Evolutionary conservation across 345 rosid genomes (phyloP), one percentile per base, ranked within the genome.

Genomic region (Gossypium bickii): DNA sequence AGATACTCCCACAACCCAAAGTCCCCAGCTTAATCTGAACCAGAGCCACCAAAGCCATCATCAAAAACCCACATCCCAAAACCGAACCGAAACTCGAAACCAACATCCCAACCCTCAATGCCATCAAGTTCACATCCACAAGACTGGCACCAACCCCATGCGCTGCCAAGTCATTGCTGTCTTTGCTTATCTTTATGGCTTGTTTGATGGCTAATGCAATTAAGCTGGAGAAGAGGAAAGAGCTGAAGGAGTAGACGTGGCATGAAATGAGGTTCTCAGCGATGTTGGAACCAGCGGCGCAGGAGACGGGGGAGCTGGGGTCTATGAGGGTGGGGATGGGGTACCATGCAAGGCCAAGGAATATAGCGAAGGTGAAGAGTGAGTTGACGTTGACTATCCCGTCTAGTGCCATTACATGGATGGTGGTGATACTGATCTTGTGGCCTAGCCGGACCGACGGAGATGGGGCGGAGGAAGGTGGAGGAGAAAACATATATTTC

Each of bases 211-310:
- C 91, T n/a, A 89, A 79, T 1, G 98, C 97, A 72, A 92, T 66
- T 67, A 94, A 73, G 87, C 93, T 87, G 38, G 97, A 93, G 90
- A 90, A 92, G 56, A 93, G 88, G 79, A 92, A 92, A 29, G 86
- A 86, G 75, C 89, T 79, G 81, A 89, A 90, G 71, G 98, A 89
- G 89, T 83, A 94, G 64, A 94, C 93, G 57, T 90, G 98, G 92
- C 18, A 16, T 2, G 57, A 15, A 16, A 52, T 4, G 8, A 52
- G 57, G 18, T 17, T 52, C 57, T 52, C 57, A 8, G 57, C 57
- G 8, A 52, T 18, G 20, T 17, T 5, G 2, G 57, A 52, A 18
- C 18, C 57, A 5, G 57, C 57, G 2, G 18, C 8, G 57, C 57
- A 52, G 20, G 57, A 52, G 57, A 10, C 57, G 17, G 57, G 57